phyloP scores from a whole-genome alignment of 306 rosid species.

The Cucumis cinereus region DNA sequence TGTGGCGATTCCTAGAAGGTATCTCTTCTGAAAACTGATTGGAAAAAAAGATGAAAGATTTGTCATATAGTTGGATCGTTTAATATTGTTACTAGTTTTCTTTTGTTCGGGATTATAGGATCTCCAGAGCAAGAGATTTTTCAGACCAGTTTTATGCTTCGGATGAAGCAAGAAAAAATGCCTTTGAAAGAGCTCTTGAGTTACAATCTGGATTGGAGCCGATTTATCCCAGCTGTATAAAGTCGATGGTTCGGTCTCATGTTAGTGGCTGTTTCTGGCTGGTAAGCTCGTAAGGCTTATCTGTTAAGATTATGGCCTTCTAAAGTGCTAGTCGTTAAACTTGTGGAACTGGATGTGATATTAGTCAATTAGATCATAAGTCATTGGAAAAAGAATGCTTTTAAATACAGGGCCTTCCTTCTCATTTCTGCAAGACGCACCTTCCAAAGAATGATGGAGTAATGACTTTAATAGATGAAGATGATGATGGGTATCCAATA shows the following conservation, averaged over 20 bases:
- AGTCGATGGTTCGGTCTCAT: conserved; percentile 76
- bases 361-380: neutral
- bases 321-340: neutral
- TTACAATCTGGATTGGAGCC: conserved; percentile 28
- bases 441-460: conserved; percentile 38
- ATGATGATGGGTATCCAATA: conserved; percentile 36
- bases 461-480: conserved; percentile 47
- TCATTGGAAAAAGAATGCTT: conserved; percentile 5
- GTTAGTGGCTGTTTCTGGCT: conserved; percentile 87
- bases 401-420: conserved; percentile 51
- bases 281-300: conserved; percentile 23
- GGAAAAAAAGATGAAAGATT: neutral
- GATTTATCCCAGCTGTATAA: conserved; percentile 31
- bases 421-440: conserved; percentile 29
- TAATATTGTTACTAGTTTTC: neutral
- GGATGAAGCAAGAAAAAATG: conserved; percentile 40
- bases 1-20: conserved; percentile 43
- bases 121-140: conserved; percentile 38
- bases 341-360: neutral
- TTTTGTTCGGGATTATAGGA: neutral
- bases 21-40: neutral
- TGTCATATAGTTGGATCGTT: neutral
- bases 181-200: conserved; percentile 42
- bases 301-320: neutral
- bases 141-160: conserved; percentile 49